phyloP scores from a whole-genome alignment of 176 grass and related monocot species.

The Tillandsia fasciculata region DNA sequence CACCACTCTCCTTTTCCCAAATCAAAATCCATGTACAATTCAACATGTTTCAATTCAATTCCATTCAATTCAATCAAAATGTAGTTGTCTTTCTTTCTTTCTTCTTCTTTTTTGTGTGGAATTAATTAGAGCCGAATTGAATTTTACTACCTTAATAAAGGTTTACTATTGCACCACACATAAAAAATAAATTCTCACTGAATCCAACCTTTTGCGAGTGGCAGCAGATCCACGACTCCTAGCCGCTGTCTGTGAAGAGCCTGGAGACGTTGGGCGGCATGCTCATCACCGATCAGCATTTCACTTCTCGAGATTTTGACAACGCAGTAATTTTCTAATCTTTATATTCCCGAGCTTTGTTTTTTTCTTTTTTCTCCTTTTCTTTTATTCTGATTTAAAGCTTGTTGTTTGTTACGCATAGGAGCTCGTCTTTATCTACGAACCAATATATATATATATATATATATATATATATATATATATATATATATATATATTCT shows the following conservation, averaged over 20 bases:
- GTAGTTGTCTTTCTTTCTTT: too few species aligned
- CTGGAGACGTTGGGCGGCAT: slow-evolving; percentile 68
- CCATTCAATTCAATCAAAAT: too few species aligned
- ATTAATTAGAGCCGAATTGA: too few species aligned
- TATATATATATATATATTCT: too few species aligned
- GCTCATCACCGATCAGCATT: slow-evolving; percentile 72
- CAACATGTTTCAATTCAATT: too few species aligned
- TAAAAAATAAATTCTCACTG: too few species aligned
- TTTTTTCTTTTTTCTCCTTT: slow-evolving; percentile 8
- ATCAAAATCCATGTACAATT: too few species aligned
- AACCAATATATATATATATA: background rate
- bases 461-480: too few species aligned
- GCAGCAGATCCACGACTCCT: slow-evolving; percentile 44
- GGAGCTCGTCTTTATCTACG: slow-evolving; percentile 89
- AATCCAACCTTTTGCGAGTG: slow-evolving; percentile 4
- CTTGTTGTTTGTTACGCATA: slow-evolving; percentile 31
- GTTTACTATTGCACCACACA: too few species aligned
- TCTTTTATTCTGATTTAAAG: slow-evolving; percentile 12
- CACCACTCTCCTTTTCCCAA: too few species aligned
- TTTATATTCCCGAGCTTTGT: background rate
- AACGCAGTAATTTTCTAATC: slow-evolving; percentile 27
- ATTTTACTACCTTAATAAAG: too few species aligned
- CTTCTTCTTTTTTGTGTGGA: too few species aligned
- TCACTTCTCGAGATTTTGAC: slow-evolving; percentile 63
- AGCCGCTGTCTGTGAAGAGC: slow-evolving; percentile 58